Percentiles rank a stretch among this genome's conserved stretches.
phyloP scores from a whole-genome alignment of 2,329 filamentous ascomycete genomes.

The Sclerotinia sclerotiorum region DNA sequence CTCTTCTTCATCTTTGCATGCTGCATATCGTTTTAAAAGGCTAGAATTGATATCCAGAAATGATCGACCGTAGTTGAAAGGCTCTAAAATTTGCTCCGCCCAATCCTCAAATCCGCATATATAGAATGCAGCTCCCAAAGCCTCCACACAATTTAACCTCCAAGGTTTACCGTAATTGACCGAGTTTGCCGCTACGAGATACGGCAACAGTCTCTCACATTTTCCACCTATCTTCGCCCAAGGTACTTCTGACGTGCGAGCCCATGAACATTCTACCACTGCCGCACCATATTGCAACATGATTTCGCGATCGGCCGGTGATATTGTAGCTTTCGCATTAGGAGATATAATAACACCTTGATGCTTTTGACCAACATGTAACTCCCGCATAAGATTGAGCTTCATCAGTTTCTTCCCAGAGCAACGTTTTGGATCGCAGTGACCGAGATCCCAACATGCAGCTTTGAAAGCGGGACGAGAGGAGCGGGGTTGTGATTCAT shows the following conservation, averaged over 20 bases:
- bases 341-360: slow-evolving; percentile 91
- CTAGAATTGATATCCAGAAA: slow-evolving; percentile 90
- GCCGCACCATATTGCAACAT: slow-evolving; percentile 89
- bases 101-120: slow-evolving; percentile 92
- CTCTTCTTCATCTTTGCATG: slow-evolving; percentile 75
- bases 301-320: slow-evolving; percentile 76
- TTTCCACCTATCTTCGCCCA: slow-evolving; percentile 91
- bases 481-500: slow-evolving; percentile 43
- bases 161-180: slow-evolving; percentile 98
- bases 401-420: slow-evolving; percentile 94
- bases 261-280: slow-evolving; percentile 97
- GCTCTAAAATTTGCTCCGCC: slow-evolving; percentile 78
- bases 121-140: slow-evolving; percentile 84
- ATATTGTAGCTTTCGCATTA: slow-evolving; percentile 84
- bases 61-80: slow-evolving; percentile 83
- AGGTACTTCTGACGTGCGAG: slow-evolving; percentile 84
- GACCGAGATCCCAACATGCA: slow-evolving; percentile 95
- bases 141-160: slow-evolving; percentile 94
- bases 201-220: slow-evolving; percentile 86
- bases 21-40: slow-evolving; percentile 80
- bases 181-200: slow-evolving; percentile 92
- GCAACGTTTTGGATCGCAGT: slow-evolving; percentile 96
- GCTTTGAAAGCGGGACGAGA: slow-evolving; percentile 71
- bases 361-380: slow-evolving; percentile 89
- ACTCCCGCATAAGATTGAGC: slow-evolving; percentile 87